Base-by-base conservation (phyloP, 2,329 filamentous ascomycete genomes). In the Cercospora canescens region DNA sequence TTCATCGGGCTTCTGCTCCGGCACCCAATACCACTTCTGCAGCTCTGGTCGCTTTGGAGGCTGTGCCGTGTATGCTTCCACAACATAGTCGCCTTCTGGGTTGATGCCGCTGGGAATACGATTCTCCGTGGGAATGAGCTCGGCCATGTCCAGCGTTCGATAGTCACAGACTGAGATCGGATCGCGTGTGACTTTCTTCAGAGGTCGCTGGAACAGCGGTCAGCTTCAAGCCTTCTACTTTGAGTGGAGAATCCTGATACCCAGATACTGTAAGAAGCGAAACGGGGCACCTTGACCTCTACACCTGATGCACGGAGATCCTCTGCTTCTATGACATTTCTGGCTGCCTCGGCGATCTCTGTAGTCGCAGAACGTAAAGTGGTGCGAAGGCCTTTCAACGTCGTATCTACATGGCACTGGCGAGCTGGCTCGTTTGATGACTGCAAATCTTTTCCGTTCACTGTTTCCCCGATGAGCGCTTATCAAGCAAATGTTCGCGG, bases 11-110 rank as follows among this genome's bases (percentile, higher is more conserved):
- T 65, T 65, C 60, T 69, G 67, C 54, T 71, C 65, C 12, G 69
- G 65, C 39, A 69, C 50, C 59, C 60, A 69, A 21, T 71, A 71
- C 67, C 67, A 71, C n/a, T 62, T 67, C 30, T 66, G 61, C 11
- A 54, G 41, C 18, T 67, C 63, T 4, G 67, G 69, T 16, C 63
- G 16, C 24, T 52, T 60, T 0, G 69, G 69, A 6, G 69, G 69
- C 18, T 39, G 37, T 14, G 37, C 65, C 11, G 54, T 64, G 21
- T 65, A 70, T 0, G 65, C 67, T 52, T 65, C 59, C 26, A 66
- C 62, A 26, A 71, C 56, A 34, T 71, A 71, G 34, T 67, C 65
- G 6, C 69, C 69, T 9, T 67, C 60, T 14, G 45, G 12, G 34
- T 41, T 61, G 34, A 70, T 50, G 4, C 54, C 62, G 41, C 65